A percentile compares a stretch with the other conserved stretches of the same genome.
These are phyloP conservation scores for Xylaria sp. DNA, from an alignment of 2,329 filamentous ascomycete genomes.

Conservation along the genomic window DNA sequence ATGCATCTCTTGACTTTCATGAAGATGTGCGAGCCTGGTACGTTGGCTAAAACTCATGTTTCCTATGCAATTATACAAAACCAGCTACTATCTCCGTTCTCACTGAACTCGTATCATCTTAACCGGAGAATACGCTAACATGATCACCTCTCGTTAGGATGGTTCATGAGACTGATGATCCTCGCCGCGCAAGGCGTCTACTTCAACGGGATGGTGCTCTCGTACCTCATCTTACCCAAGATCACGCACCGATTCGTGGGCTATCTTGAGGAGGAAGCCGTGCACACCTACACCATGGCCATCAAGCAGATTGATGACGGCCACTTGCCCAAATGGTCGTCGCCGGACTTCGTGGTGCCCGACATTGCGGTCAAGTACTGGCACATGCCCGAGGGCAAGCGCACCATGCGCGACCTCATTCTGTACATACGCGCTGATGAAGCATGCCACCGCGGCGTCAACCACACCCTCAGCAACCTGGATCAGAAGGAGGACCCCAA, in stretches of 20 bases:
- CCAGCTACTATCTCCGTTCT: too few species aligned
- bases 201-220: constrained; percentile 92
- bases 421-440: constrained; percentile 92
- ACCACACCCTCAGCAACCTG: constrained; percentile 92
- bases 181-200: constrained; percentile 94
- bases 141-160: constrained; percentile 59
- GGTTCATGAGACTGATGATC: constrained; percentile 93
- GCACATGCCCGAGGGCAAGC: constrained; percentile 87
- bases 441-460: constrained; percentile 91
- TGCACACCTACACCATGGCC: constrained; percentile 92
- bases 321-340: constrained; percentile 82
- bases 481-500: constrained; percentile 89
- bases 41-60: constrained; percentile 4
- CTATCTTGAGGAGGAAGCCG: constrained; percentile 96
- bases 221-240: constrained; percentile 86
- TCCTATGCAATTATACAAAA: not conserved
- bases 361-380: constrained; percentile 93
- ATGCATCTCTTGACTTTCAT: constrained; percentile 96
- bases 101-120: not conserved
- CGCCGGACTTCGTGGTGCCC: constrained; percentile 76
- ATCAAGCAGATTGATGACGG: constrained; percentile 88
- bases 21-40: constrained; percentile 84
- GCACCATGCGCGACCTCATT: constrained; percentile 86
- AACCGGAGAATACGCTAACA: constrained; percentile 9
- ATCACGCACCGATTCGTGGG: constrained; percentile 96